Evolutionary conservation across 495 filamentous ascomycete species (phyloP), one percentile per base, ranked within the genome.

Genomic region (Hypoxylon trugodes): DNA sequence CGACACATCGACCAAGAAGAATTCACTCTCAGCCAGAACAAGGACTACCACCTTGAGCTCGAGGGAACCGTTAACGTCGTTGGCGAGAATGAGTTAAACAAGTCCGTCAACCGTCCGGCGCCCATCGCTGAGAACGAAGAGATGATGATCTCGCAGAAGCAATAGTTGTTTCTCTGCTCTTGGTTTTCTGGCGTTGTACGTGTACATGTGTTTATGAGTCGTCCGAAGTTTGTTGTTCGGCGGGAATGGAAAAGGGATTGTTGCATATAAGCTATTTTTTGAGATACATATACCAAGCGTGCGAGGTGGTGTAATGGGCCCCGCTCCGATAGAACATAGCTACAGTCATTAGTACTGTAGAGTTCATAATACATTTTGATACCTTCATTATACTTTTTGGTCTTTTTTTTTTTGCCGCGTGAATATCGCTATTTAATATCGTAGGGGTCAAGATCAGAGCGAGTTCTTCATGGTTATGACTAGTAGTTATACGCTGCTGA

Each of bases 1-100:
- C 77, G 77, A 12, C 78, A 81, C 68, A 81, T 81, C 53, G 77
- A 81, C 66, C 50, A 70, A 59, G 78, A 81, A 54, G 78, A 81
- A 60, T 80, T 76, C 60, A 48, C 61, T 4, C 66, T 82, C 18
- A 76, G 67, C 59, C 48, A 73, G 48, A 76, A 79, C 57, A 73
- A 56, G 35, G 75, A 76, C 43, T 68, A 72, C 59, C 61, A 74
- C 47, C 61, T 78, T 4, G 68, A 71, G 42, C 37, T 75, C 7
- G 64, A 65, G 41, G 75, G 76, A 0, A 75, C 75, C 10, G 38
- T 58, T 24, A 74, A 57, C 22, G 70, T 77, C 0, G 74, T 77
- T 4, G 73, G 71, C 25, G 75, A 76, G 66, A 79, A 77, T 22
- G 64, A 76, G 55, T 49, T 73, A 33, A 77, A 79, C 70, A 75